These are phyloP conservation scores for Paramecium biaurelia DNA, from an alignment of 73 alveolate species.

Conservation along the genomic window DNA sequence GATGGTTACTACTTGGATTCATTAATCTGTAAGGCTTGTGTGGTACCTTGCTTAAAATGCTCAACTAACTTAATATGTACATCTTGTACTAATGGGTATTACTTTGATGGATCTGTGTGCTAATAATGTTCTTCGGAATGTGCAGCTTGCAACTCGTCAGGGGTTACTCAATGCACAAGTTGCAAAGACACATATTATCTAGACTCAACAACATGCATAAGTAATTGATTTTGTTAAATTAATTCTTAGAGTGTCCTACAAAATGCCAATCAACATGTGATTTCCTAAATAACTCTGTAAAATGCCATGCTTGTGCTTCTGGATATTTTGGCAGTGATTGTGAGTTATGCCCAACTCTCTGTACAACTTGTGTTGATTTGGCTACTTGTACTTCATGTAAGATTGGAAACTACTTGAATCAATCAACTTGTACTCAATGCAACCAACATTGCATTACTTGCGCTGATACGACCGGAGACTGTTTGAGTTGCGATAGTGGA, in stretches of 20 bases:
- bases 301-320: not conserved
- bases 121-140: not conserved
- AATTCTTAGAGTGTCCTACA: not conserved
- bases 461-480: not conserved
- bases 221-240: not conserved
- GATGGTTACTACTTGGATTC: not conserved
- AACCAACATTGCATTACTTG: not conserved
- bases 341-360: not conserved
- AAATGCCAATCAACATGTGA: not conserved
- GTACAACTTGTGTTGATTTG: not conserved
- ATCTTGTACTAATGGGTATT: not conserved
- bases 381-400: not conserved
- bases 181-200: not conserved
- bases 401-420: not conserved
- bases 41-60: not conserved
- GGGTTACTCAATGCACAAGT: not conserved
- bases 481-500: not conserved
- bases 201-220: not conserved
- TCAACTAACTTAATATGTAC: not conserved
- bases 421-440: not conserved
- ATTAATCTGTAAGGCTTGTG: not conserved
- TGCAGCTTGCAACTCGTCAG: not conserved
- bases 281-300: not conserved
- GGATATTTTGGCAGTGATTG: not conserved
- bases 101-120: not conserved